Conservation (phyloP, 768 basidiomycete species). For the Lentinus brumalis region DNA sequence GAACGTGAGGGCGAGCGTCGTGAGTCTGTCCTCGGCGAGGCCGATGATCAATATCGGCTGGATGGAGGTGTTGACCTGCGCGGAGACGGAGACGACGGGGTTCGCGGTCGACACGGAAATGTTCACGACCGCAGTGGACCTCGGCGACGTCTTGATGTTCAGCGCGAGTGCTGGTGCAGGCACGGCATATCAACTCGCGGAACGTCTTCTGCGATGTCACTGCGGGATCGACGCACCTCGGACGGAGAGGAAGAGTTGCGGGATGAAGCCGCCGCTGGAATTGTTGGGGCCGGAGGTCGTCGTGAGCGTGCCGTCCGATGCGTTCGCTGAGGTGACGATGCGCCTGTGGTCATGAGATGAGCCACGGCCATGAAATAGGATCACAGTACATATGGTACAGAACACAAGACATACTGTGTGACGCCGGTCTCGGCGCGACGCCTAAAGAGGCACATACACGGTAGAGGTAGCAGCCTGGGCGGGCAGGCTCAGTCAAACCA, state of each 20-base stretch:
- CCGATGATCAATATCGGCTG: constrained; percentile 20
- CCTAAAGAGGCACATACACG: too few relatives aligned
- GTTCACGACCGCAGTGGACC: constrained; percentile 20
- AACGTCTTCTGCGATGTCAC: neutral
- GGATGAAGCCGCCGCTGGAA: constrained; percentile 19
- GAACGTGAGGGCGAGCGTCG: constrained; percentile 22
- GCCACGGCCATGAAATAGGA: neutral
- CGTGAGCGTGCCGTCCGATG: constrained; percentile 16
- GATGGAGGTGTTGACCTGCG: constrained; percentile 19
- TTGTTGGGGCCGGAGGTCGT: constrained; percentile 21
- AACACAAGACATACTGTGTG: too few relatives aligned
- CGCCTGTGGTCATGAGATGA: constrained; percentile 8
- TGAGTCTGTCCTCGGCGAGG: constrained; percentile 20
- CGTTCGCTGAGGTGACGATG: constrained; percentile 13
- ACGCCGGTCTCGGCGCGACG: too few relatives aligned
- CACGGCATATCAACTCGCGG: neutral
- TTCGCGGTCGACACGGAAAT: constrained; percentile 19
- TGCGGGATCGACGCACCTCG: constrained; percentile 17
- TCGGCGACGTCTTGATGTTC: constrained; percentile 16
- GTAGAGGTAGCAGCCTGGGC: too few relatives aligned
- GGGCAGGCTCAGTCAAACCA: too few relatives aligned
- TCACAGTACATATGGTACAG: too few relatives aligned
- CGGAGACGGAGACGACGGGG: constrained; percentile 19
- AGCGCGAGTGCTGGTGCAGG: constrained; percentile 11
- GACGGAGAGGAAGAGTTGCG: constrained; percentile 24